phyloP scores from a whole-genome alignment of 2,329 filamentous ascomycete species.

The Fusarium sp. region DNA sequence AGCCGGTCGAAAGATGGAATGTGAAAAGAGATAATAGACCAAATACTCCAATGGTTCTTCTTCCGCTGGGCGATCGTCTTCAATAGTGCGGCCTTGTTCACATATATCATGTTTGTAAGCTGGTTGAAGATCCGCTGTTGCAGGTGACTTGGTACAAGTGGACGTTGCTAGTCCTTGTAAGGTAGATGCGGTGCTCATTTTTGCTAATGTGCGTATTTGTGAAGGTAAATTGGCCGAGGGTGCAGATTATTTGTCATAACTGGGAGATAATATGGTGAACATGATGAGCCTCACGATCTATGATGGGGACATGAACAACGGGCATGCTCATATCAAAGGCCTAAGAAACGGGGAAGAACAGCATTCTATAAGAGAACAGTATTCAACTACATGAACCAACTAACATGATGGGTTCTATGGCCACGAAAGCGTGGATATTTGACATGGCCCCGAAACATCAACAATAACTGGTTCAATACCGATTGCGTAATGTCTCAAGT shows the following conservation, averaged over 20 bases:
- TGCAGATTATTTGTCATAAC: background rate
- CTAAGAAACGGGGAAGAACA: background rate
- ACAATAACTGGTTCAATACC: slow-evolving; percentile 1
- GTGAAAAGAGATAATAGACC: slow-evolving; percentile 20
- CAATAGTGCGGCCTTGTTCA: background rate
- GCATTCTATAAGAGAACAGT: background rate
- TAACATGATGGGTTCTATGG: background rate
- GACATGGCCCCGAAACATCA: background rate
- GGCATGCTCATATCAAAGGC: background rate
- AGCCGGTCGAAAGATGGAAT: slow-evolving; percentile 31
- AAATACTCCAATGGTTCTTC: slow-evolving; percentile 22
- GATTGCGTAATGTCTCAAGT: slow-evolving; percentile 17
- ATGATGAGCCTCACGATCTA: background rate
- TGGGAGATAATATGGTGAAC: background rate
- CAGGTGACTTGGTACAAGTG: background rate
- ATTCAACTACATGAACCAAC: background rate
- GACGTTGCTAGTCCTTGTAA: background rate
- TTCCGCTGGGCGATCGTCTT: slow-evolving; percentile 15
- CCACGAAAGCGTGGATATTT: slow-evolving; percentile 14
- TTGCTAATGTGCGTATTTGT: background rate
- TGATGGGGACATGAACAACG: background rate
- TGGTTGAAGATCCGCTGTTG: background rate
- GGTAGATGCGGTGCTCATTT: background rate
- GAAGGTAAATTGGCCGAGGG: background rate
- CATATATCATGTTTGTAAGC: background rate